Base-by-base conservation (phyloP, 495 filamentous ascomycete species). In the Thozetella sp. region DNA sequence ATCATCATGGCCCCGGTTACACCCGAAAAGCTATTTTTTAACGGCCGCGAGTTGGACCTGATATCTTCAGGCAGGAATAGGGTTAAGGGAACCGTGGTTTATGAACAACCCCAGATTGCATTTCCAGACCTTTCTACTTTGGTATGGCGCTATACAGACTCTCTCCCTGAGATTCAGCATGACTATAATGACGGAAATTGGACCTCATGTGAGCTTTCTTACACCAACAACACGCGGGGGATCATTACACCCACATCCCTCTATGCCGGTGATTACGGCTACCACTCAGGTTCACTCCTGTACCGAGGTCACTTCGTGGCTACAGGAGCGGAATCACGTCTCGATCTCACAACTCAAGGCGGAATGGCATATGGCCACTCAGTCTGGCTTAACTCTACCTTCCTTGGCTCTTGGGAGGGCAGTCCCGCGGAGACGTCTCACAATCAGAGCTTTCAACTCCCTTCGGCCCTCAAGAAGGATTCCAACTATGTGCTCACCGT, bases 261-360 rank as follows among this genome's bases (percentile, higher is more conserved):
- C 0, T 92, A 89, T 65, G 78, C 79, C 0, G 84, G 80, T 30
- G 91, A 93, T 70, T 93, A 95, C 64, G 89, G 90, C 25, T 93
- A 84, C 74, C 78, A 91, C 67, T 82, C 84, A 0, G 91, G 90
- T 30, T 79, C 78, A 13, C 73, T 92, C 0, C 60, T 93, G 34
- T 93, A 84, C 74, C 80, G 91, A 2, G 91, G 90, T 23, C 83
- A 88, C 63, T 95, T 95, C 67, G 77, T 72, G 11, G 86, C 90
- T 15, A 87, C 74, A 0, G 89, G 90, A 4, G 66, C 78, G 9
- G 90, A 93, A 62, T 69, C 62, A 0, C 75, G 63, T 10, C 73
- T 93, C 58, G 80, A 70, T 34, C 53, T 91, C 9, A 69, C 67
- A 4, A 86, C 87, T 0, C 80, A 85, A 68, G 91, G 91, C 43